phyloP scores from a whole-genome alignment of 768 basidiomycete species.

The Lepiota subincarnata region DNA sequence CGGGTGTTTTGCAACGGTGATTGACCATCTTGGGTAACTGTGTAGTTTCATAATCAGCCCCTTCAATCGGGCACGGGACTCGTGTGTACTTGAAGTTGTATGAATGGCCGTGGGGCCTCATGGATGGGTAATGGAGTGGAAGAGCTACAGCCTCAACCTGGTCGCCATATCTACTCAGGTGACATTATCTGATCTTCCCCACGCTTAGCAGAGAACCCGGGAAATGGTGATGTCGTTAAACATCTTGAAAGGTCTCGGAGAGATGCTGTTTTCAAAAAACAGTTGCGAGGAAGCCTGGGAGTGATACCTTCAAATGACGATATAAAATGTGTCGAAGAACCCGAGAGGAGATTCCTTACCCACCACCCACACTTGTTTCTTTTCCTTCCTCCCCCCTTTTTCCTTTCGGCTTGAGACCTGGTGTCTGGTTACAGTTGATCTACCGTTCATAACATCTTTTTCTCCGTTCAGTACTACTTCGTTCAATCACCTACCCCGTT shows the following conservation, averaged over 20 bases:
- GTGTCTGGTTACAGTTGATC: slow-evolving; percentile 5
- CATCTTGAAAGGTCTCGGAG: neutral
- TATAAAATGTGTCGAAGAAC: neutral
- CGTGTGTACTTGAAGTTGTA: too few species aligned
- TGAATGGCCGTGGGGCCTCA: too few species aligned
- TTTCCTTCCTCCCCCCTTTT: neutral
- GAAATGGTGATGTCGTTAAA: neutral
- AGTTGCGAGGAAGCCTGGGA: neutral
- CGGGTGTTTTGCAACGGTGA: too few species aligned
- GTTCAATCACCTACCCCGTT: neutral
- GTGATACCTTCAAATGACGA: neutral
- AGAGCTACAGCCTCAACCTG: neutral
- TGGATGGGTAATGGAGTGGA: too few species aligned
- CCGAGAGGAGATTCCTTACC: neutral
- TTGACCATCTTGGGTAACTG: too few species aligned
- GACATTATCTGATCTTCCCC: slow-evolving; percentile 3
- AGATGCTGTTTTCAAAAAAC: neutral
- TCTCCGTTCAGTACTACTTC: neutral
- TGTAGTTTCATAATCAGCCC: too few species aligned
- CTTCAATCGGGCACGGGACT: too few species aligned
- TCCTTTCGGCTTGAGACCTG: slow-evolving; percentile 5
- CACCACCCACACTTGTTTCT: slow-evolving; percentile 4
- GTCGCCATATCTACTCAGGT: slow-evolving; percentile 7
- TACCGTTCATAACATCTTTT: neutral
- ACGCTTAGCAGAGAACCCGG: too few species aligned